phyloP scores from a whole-genome alignment of 78 protist genomes.

The Neovahlkampfia damariscottae region DNA sequence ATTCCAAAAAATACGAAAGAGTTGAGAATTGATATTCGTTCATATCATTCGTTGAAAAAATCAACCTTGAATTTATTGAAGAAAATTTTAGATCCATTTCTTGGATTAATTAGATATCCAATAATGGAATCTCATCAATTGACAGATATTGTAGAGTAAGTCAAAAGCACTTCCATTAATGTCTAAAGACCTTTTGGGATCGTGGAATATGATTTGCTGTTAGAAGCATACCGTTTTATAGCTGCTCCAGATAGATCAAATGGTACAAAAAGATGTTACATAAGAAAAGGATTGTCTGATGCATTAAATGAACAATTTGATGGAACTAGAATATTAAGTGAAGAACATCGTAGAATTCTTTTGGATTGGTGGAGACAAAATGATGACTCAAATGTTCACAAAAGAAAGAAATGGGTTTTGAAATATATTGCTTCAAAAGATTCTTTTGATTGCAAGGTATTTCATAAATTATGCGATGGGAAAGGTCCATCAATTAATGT shows the following conservation, averaged over 20 bases:
- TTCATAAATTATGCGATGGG: constrained; percentile 3
- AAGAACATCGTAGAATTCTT: background rate
- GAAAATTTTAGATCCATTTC: background rate
- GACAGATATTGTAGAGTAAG: background rate
- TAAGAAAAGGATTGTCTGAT: background rate
- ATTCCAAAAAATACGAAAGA: no score
- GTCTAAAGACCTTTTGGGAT: background rate
- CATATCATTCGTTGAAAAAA: no score
- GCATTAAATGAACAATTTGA: background rate
- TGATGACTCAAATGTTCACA: background rate
- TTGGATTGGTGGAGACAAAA: background rate
- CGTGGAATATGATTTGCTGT: background rate
- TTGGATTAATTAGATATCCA: background rate
- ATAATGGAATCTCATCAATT: background rate
- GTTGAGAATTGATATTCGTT: no score
- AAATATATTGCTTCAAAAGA: background rate
- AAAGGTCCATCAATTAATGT: constrained; percentile 5
- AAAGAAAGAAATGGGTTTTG: background rate
- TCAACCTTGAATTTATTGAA: background rate
- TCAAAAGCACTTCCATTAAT: no score
- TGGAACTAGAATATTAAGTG: background rate
- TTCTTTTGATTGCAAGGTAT: background rate
- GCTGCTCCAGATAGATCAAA: background rate
- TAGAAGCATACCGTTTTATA: background rate
- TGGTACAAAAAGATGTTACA: background rate